Evolutionary conservation across 2,329 filamentous ascomycete species (phyloP).

Genomic region (Aspergillus fructus): DNA sequence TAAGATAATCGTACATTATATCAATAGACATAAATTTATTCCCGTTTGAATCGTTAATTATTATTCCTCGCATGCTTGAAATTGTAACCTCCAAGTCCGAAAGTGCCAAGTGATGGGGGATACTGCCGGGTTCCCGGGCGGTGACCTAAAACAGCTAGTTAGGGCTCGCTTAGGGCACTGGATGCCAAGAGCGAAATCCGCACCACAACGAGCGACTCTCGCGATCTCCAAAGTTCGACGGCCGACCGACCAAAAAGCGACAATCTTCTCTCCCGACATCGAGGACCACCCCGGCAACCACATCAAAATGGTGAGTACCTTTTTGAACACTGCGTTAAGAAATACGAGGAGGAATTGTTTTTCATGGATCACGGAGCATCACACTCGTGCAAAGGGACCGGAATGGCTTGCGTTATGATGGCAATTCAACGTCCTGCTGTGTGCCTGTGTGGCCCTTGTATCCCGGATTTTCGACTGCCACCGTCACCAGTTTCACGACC

Average conservation of each 20-base stretch:
- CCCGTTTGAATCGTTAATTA: background rate
- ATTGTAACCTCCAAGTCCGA: background rate
- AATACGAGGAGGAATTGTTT: constrained; percentile 1
- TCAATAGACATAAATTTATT: background rate
- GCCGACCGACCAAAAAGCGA: constrained; percentile 38
- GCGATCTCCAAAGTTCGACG: constrained; percentile 32
- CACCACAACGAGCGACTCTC: constrained; percentile 34
- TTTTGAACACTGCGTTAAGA: constrained; percentile 11
- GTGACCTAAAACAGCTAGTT: constrained; percentile 29
- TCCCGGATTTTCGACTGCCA: constrained; percentile 6
- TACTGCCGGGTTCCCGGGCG: constrained; percentile 18
- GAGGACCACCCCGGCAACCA: constrained; percentile 45
- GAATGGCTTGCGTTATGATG: background rate
- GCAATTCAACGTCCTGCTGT: background rate
- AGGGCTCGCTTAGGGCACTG: constrained; percentile 44
- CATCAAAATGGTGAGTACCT: constrained; percentile 48
- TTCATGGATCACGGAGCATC: background rate
- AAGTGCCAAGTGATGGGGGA: background rate
- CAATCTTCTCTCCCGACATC: constrained; percentile 40
- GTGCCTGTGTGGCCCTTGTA: background rate
- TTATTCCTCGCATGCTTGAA: background rate
- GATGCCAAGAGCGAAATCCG: constrained; percentile 43
- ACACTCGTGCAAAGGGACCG: constrained; percentile 2
- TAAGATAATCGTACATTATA: background rate
- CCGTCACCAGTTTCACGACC: constrained; percentile 1